Percentiles rank a stretch among this genome's conserved stretches.
These are phyloP conservation scores for Aspergillus aculeatinus DNA, from an alignment of 2,329 filamentous ascomycete genomes.

Conservation along the genomic window DNA sequence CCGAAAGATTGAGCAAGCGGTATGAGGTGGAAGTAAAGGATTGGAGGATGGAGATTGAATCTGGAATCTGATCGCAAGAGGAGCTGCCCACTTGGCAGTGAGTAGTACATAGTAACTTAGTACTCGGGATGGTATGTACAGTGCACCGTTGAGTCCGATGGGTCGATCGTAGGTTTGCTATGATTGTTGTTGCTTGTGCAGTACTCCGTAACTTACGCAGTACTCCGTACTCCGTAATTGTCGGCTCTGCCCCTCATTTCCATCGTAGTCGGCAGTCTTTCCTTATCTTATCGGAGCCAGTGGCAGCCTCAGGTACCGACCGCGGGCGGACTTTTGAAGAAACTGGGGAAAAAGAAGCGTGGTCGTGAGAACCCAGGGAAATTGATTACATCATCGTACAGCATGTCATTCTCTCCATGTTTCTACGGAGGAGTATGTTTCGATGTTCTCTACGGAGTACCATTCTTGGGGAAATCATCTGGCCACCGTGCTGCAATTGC, in stretches of 20 bases:
- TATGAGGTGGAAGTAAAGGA: background rate
- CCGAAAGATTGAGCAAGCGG: slow-evolving; percentile 8
- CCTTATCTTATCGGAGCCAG: background rate
- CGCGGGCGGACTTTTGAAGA: background rate
- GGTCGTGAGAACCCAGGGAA: too few relatives aligned
- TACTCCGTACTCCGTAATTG: too few relatives aligned
- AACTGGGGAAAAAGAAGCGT: background rate
- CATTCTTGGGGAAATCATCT: background rate
- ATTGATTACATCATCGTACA: slow-evolving; percentile 7
- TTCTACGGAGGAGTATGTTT: too few relatives aligned
- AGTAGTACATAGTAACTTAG: too few relatives aligned
- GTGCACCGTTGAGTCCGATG: too few relatives aligned
- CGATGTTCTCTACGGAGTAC: too few relatives aligned
- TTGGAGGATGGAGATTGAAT: background rate
- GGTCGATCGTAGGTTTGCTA: too few relatives aligned
- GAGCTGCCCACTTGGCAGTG: background rate
- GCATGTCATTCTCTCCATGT: background rate
- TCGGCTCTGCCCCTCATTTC: background rate
- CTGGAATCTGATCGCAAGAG: background rate
- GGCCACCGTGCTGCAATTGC: background rate
- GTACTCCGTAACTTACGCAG: too few relatives aligned
- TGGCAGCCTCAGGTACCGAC: background rate
- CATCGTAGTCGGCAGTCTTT: background rate
- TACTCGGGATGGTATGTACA: too few relatives aligned
- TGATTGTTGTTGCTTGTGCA: too few relatives aligned